Percentiles rank a stretch among this genome's conserved stretches.
Evolutionary conservation across 768 basidiomycete species (phyloP).

Genomic region (Leucocoprinus sp.): DNA sequence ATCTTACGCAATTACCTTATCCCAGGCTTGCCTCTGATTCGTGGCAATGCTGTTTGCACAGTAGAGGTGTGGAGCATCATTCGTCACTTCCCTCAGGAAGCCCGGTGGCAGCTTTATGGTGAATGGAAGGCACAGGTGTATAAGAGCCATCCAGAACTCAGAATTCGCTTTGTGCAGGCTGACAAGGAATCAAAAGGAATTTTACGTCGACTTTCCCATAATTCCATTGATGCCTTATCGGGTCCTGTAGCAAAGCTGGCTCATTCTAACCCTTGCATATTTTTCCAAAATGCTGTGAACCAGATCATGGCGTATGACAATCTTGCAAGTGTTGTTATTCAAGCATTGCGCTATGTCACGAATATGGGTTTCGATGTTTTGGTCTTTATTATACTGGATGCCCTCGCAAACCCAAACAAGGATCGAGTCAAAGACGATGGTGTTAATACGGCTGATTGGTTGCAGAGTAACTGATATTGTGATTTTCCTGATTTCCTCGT

Average conservation of each 20-base stretch:
- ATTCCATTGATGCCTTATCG: slow-evolving; percentile 78
- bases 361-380: slow-evolving; percentile 93
- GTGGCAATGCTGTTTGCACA: slow-evolving; percentile 81
- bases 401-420: slow-evolving; percentile 76
- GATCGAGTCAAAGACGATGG: slow-evolving; percentile 86
- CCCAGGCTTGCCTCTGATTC: slow-evolving; percentile 79
- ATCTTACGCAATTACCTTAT: slow-evolving; percentile 74
- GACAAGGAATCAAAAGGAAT: slow-evolving; percentile 86
- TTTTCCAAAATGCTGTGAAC: slow-evolving; percentile 82
- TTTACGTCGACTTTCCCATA: slow-evolving; percentile 76
- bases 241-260: slow-evolving; percentile 88
- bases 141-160: slow-evolving; percentile 69
- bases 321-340: slow-evolving; percentile 81
- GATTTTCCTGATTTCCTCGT: neutral
- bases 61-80: slow-evolving; percentile 92
- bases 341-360: slow-evolving; percentile 81
- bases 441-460: slow-evolving; percentile 84
- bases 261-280: slow-evolving; percentile 88
- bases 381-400: slow-evolving; percentile 80
- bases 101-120: slow-evolving; percentile 88
- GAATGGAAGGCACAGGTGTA: slow-evolving; percentile 83
- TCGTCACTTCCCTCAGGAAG: slow-evolving; percentile 63
- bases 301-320: slow-evolving; percentile 98
- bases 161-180: slow-evolving; percentile 73
- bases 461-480: slow-evolving; percentile 69